Base-by-base conservation (phyloP, 1,284 basidiomycete species). In the Heterobasidion parviporum region DNA sequence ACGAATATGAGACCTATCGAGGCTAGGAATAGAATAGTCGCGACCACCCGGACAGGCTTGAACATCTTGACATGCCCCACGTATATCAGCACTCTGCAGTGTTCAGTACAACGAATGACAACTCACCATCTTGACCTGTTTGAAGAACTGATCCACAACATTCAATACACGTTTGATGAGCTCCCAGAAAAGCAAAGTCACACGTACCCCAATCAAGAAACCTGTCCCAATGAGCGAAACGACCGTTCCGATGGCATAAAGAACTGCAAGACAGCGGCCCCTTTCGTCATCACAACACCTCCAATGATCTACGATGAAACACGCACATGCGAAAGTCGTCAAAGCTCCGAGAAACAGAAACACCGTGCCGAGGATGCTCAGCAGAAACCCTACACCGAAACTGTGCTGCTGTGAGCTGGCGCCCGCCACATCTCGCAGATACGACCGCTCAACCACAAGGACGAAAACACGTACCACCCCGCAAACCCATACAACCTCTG, bases 161-260 rank as follows among this genome's bases (percentile, higher is more conserved):
- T 44, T 52, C 35, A 33, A 56, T 8, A 26, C 6, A 57, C 32
- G 10, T 53, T 18, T 35, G 32, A 34, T 33, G 32, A 53, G 15
- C 34, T 15, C 50, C 52, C 41, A 43, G 33, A 10, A 46, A 32
- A 15, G 41, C 10, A 46, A 34, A 41, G 43, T n/a, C 35, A 44
- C 34, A 74, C 82, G 63, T 67, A 92, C 90, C 56, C 87, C 92
- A 62, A 95, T 83, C 65, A 96, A 72, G 74, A 95, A 96, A 1
- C 93, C 94, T 0, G 93, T 95, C 32, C 93, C 94, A 57, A 90
- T 70, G 53, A 98, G 80, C 9, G 89, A 87, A 56, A 96, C 71
- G 58, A 97, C 70, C 53, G 91, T 89, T 35, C 94, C 95, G 46
- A 96, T 60, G 34, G 79, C 82, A 74, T 94, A 98, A 46, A 98